These are phyloP conservation scores for Sclerotinia borealis DNA, from an alignment of 2,329 filamentous ascomycete species.

Conservation along the genomic window DNA sequence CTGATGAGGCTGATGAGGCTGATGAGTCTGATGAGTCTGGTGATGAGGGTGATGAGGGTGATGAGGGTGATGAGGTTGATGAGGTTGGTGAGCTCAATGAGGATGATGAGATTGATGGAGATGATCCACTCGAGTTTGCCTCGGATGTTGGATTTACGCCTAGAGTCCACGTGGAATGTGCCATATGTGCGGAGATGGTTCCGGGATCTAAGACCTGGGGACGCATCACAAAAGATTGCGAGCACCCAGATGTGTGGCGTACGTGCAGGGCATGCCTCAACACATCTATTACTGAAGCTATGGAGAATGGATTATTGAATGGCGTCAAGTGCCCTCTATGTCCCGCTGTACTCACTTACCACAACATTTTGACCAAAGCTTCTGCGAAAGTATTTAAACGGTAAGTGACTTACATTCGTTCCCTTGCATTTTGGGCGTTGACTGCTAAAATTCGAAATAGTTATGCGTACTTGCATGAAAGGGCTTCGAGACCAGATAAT, in stretches of 20 bases:
- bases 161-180: constrained; percentile 3
- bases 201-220: too few relatives aligned
- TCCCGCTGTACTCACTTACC: neutral
- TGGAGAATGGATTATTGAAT: neutral
- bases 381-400: neutral
- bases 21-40: neutral
- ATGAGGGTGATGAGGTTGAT: neutral
- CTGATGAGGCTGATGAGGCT: neutral
- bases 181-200: neutral
- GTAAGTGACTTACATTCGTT: neutral
- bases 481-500: neutral
- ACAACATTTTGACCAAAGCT: neutral
- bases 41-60: neutral
- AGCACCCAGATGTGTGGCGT: neutral
- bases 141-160: too few relatives aligned
- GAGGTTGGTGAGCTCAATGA: neutral
- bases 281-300: neutral
- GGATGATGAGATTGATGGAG: neutral
- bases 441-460: neutral
- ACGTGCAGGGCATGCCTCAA: neutral
- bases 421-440: neutral
- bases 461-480: neutral
- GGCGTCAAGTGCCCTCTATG: constrained; percentile 6
- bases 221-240: neutral
- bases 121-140: too few relatives aligned